Evolutionary conservation across 768 basidiomycete species (phyloP).

Genomic region (Mycena metata): DNA sequence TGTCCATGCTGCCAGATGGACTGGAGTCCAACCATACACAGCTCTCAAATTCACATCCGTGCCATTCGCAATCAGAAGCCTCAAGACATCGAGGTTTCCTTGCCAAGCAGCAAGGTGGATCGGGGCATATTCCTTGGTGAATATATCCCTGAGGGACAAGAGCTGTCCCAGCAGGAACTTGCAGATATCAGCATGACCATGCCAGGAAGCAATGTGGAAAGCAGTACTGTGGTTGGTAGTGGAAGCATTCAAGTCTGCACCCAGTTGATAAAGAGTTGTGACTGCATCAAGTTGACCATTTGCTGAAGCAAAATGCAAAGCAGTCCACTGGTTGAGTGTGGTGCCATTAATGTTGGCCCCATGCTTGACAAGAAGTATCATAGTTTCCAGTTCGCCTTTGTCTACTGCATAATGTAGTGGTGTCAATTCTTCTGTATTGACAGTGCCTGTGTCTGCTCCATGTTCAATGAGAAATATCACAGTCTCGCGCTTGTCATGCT

Average conservation of each 20-base stretch:
- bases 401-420: conserved; percentile 18
- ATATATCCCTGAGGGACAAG: background rate
- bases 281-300: conserved; percentile 16
- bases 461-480: conserved; percentile 29
- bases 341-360: conserved; percentile 16
- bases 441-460: conserved; percentile 19
- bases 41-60: conserved; percentile 9
- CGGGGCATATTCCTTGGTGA: conserved; percentile 7
- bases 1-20: conserved; percentile 26
- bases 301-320: conserved; percentile 20
- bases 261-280: conserved; percentile 5
- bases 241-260: conserved; percentile 6
- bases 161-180: background rate
- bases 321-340: conserved; percentile 13
- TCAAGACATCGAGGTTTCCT: conserved; percentile 1
- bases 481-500: conserved; percentile 24
- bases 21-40: conserved; percentile 27
- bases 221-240: conserved; percentile 6
- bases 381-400: conserved; percentile 17
- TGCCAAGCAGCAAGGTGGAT: conserved; percentile 29
- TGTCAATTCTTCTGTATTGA: conserved; percentile 13
- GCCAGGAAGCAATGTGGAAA: conserved; percentile 24
- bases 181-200: conserved; percentile 14
- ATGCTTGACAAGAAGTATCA: conserved; percentile 17
- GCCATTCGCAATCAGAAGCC: conserved; percentile 13